A percentile compares a stretch with the other conserved stretches of the same genome.
Conservation (phyloP, 495 filamentous ascomycete genomes). For the Filosporella fistucella region DNA sequence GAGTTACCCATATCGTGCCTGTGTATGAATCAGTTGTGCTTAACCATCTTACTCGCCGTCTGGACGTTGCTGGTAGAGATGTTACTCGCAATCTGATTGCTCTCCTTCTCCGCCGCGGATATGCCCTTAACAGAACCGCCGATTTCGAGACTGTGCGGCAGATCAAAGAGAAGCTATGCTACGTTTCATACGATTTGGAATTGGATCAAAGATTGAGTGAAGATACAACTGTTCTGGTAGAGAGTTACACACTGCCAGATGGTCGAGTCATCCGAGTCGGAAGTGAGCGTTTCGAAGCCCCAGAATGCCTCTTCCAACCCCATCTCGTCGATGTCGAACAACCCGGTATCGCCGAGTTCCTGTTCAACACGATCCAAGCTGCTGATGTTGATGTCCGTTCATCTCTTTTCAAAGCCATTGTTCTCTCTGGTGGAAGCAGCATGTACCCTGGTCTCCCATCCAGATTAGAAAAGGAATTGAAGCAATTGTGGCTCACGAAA, state of each 20-base stretch:
- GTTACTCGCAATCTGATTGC: conserved; percentile 97
- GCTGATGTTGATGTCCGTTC: conserved; percentile 93
- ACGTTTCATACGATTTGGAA: conserved; percentile 97
- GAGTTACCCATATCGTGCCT: conserved; percentile 96
- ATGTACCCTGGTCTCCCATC: conserved; percentile 98
- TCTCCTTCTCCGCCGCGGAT: conserved; percentile 89
- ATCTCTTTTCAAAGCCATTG: conserved; percentile 94
- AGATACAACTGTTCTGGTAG: conserved; percentile 95
- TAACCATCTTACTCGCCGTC: conserved; percentile 88
- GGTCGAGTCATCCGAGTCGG: conserved; percentile 94
- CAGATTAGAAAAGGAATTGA: conserved; percentile 94
- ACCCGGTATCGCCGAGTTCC: conserved; percentile 90
- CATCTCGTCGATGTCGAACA: conserved; percentile 98
- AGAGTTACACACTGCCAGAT: conserved; percentile 95
- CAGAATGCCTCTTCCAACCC: conserved; percentile 98
- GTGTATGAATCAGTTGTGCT: conserved; percentile 97
- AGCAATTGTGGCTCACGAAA: conserved; percentile 95
- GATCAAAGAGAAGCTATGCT: conserved; percentile 99
- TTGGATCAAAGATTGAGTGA: conserved; percentile 93
- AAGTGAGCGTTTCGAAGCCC: conserved; percentile 94
- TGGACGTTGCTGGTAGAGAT: conserved; percentile 95
- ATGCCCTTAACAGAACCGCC: conserved; percentile 95
- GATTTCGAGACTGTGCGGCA: conserved; percentile 99
- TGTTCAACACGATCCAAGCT: conserved; percentile 97
- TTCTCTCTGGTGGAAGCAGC: conserved; percentile 91